Base-by-base conservation (phyloP, 176 grass and related monocot genomes). In the Tillandsia fasciculata region DNA sequence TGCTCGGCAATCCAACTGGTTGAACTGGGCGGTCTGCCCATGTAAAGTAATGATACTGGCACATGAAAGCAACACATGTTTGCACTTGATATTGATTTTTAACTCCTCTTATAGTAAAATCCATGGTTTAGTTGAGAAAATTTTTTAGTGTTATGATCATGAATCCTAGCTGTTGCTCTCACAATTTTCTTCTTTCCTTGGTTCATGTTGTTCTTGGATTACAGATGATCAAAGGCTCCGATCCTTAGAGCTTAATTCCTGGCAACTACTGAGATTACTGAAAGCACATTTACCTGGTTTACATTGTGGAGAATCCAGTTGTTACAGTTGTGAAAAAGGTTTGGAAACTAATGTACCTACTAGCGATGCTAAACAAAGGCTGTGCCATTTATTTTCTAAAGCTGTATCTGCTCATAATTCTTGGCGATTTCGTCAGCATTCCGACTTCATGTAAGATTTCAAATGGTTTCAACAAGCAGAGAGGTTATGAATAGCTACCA, bases 241-340 rank as follows among this genome's bases (percentile, higher is more conserved):
- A 23, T 71, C 79, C 28, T 79, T 97, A 73, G 77, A 92, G 77
- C 61, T 97, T 70, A 97, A 97, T 66, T 79, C 93, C 15, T 97
- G 81, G 93, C 93, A 97, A 83, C 59, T 97, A 52, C 70, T 85
- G 76, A 90, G 88, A 75, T 92, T 90, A 72, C 74, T 97, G 68
- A 81, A 82, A 81, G 79, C 84, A 53, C 89, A 97, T 59, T 65
- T 70, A 70, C 82, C 89, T 79, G 58, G 49, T 50, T 83, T 92
- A 76, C 81, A 83, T 81, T 81, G 70, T 77, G 83, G 90, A 73
- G 66, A 90, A 50, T 89, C 65, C 66, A 77, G 11, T 27, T 76
- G 72, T 52, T 48, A 77, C 79, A 56, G 64, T 83, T 71, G 12
- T 24, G 69, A 78, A 61, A 18, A 27, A 17, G 23, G 12, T 69